phyloP scores from a whole-genome alignment of 2,329 filamentous ascomycete genomes.

The Aspergillus intermedius region DNA sequence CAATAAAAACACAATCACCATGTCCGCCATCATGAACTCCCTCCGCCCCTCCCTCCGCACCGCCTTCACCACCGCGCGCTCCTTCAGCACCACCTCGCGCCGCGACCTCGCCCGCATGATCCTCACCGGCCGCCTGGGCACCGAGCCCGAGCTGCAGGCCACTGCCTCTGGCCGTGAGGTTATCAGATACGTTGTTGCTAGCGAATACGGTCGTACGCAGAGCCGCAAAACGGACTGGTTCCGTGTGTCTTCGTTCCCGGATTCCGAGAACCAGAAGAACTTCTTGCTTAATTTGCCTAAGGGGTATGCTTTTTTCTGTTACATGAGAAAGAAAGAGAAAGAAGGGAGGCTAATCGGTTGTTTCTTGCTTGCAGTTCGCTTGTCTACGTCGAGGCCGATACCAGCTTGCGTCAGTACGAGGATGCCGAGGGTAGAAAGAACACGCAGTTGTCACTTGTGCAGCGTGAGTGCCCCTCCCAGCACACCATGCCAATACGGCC shows the following conservation, averaged over 20 bases:
- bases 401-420: slow-evolving; percentile 59
- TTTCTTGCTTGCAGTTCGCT: slow-evolving; percentile 52
- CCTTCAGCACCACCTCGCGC: slow-evolving; percentile 64
- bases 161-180: slow-evolving; percentile 67
- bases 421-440: slow-evolving; percentile 62
- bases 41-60: slow-evolving; percentile 45
- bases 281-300: slow-evolving; percentile 69
- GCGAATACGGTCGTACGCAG: slow-evolving; percentile 58
- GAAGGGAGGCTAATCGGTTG: background rate
- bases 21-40: slow-evolving; percentile 47
- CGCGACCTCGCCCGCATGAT: slow-evolving; percentile 70
- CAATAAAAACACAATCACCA: slow-evolving; percentile 8
- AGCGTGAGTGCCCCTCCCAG: slow-evolving; percentile 56
- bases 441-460: slow-evolving; percentile 61
- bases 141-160: slow-evolving; percentile 66
- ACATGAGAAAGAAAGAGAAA: too few relatives aligned
- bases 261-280: slow-evolving; percentile 63
- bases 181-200: slow-evolving; percentile 70
- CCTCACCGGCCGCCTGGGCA: slow-evolving; percentile 77
- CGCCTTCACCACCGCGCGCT: slow-evolving; percentile 47
- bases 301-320: slow-evolving; percentile 58
- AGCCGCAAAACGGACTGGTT: slow-evolving; percentile 82
- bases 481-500: background rate
- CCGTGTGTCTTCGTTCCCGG: slow-evolving; percentile 64
- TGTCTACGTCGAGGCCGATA: slow-evolving; percentile 79